Evolutionary conservation across 495 filamentous ascomycete genomes (phyloP).

Genomic region (Tirmania nivea): DNA sequence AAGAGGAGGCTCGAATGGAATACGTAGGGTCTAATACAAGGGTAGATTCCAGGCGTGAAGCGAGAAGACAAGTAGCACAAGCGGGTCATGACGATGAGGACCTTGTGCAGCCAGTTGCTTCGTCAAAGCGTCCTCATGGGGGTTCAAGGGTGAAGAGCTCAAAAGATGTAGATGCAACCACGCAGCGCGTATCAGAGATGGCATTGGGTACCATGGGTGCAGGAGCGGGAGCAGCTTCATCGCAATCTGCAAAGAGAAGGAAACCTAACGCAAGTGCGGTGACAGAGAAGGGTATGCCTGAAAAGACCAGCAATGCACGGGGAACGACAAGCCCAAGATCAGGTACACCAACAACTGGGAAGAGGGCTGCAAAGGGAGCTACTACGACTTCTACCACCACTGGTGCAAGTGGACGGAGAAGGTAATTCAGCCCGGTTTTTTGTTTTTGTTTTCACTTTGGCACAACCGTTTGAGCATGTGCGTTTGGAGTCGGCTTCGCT

Average conservation of each 20-base stretch:
- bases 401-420: neutral
- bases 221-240: neutral
- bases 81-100: constrained; percentile 40
- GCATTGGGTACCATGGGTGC: neutral
- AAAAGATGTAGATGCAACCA: constrained; percentile 28
- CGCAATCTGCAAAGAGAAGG: neutral
- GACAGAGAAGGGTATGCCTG: neutral
- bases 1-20: neutral
- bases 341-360: neutral
- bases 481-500: too few relatives aligned
- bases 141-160: constrained; percentile 38
- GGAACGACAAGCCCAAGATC: neutral
- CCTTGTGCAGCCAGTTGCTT: constrained; percentile 24
- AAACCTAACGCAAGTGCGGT: neutral
- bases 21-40: constrained; percentile 9
- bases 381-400: neutral
- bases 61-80: neutral
- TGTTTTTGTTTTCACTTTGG: neutral
- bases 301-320: neutral
- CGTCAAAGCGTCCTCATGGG: constrained; percentile 36
- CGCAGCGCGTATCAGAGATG: neutral
- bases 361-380: neutral
- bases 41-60: neutral
- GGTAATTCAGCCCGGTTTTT: neutral
- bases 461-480: too few relatives aligned